Percentiles rank a stretch among this genome's conserved stretches.
phyloP scores from a whole-genome alignment of 805 yeast genomes.

The Myxozyma nipponensis region DNA sequence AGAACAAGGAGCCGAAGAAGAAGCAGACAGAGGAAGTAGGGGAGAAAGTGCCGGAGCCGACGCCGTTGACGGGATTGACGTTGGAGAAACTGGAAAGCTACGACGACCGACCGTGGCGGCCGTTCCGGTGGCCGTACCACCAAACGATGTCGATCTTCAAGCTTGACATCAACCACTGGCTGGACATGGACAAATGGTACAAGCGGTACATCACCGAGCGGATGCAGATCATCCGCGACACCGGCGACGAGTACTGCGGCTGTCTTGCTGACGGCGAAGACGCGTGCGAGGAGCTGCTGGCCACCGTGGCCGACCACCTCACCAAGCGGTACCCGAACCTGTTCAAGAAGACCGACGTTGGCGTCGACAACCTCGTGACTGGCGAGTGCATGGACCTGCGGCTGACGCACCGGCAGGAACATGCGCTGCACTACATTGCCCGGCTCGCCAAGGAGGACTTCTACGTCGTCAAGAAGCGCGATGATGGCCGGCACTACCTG shows the following conservation, averaged over 20 bases:
- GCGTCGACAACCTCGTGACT: constrained; percentile 58
- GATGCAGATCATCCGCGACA: constrained; percentile 51
- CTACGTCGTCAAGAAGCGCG: constrained; percentile 54
- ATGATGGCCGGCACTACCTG: constrained; percentile 56
- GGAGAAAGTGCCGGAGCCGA: constrained; percentile 43
- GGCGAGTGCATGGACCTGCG: constrained; percentile 59
- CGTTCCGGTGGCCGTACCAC: constrained; percentile 75
- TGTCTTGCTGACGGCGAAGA: constrained; percentile 64
- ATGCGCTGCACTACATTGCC: constrained; percentile 59
- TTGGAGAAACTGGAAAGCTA: constrained; percentile 63
- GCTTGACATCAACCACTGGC: constrained; percentile 70
- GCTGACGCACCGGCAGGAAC: constrained; percentile 52
- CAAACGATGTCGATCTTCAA: constrained; percentile 74
- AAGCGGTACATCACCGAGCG: constrained; percentile 59
- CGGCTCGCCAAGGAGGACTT: constrained; percentile 76
- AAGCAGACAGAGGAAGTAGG: background rate
- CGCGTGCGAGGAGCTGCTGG: constrained; percentile 56
- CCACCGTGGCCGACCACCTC: constrained; percentile 58
- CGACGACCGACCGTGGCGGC: constrained; percentile 78
- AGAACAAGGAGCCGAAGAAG: too few species aligned
- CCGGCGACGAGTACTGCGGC: constrained; percentile 60
- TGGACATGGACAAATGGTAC: constrained; percentile 75
- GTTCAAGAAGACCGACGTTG: constrained; percentile 50
- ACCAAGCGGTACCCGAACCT: constrained; percentile 58
- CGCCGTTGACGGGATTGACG: constrained; percentile 55